phyloP scores from a whole-genome alignment of 192 early-diverging fungal genomes.

The Coemansia sp. region DNA sequence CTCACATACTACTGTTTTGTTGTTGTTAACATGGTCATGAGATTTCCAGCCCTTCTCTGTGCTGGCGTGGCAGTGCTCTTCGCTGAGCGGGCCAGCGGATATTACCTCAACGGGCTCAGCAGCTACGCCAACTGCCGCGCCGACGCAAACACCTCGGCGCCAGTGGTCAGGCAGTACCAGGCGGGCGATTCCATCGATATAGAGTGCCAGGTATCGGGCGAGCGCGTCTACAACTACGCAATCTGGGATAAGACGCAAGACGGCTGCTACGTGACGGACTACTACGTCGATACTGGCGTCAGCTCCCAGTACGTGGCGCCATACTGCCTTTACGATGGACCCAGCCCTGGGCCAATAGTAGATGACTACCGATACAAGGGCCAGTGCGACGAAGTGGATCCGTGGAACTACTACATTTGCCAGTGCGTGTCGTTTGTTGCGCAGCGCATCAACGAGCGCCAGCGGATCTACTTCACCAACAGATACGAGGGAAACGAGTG shows the following conservation, averaged over 20 bases:
- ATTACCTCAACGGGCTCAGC: constrained; percentile 19
- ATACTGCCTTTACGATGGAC: constrained; percentile 17
- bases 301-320: constrained; percentile 9
- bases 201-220: constrained; percentile 32
- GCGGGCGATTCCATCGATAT: constrained; percentile 27
- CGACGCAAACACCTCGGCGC: constrained; percentile 18
- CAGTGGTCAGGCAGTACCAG: constrained; percentile 34
- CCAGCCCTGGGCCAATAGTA: constrained; percentile 21
- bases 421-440: constrained; percentile 54
- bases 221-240: constrained; percentile 28
- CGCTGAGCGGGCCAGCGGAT: not conserved
- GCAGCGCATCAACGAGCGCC: constrained; percentile 47
- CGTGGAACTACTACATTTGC: constrained; percentile 48
- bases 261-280: constrained; percentile 39
- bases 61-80: not conserved
- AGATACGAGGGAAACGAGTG: constrained; percentile 38
- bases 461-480: constrained; percentile 42
- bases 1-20: not conserved
- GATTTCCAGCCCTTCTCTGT: not conserved
- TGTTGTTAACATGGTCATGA: not conserved
- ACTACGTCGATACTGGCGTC: constrained; percentile 33
- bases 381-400: constrained; percentile 37
- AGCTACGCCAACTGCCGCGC: constrained; percentile 34
- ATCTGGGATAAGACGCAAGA: constrained; percentile 52
- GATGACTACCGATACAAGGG: constrained; percentile 46